These are phyloP conservation scores for Laburnicola sp. DNA, from an alignment of 2,329 filamentous ascomycete species.

Conservation along the genomic window DNA sequence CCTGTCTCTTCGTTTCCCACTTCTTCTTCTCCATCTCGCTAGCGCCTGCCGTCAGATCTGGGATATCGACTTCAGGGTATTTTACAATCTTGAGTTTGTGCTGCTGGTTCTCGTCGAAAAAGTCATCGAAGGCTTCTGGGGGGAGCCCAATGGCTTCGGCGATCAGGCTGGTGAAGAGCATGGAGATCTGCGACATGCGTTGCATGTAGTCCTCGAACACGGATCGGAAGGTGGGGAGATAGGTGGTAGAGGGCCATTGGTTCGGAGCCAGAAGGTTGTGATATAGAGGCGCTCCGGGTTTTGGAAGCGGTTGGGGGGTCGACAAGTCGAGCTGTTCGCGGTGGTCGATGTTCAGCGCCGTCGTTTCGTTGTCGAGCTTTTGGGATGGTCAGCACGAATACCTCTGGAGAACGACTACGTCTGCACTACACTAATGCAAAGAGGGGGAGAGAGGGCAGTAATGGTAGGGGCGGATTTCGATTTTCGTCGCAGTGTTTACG, in stretches of 20 bases:
- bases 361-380: slow-evolving; percentile 62
- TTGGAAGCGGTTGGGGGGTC: slow-evolving; percentile 71
- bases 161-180: slow-evolving; percentile 76
- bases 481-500: slow-evolving; percentile 9
- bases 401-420: slow-evolving; percentile 1
- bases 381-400: slow-evolving; percentile 23
- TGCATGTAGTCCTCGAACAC: slow-evolving; percentile 75
- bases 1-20: slow-evolving; percentile 60
- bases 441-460: slow-evolving; percentile 7
- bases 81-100: slow-evolving; percentile 90
- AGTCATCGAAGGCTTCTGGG: slow-evolving; percentile 69
- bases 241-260: slow-evolving; percentile 71
- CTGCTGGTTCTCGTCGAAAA: slow-evolving; percentile 72
- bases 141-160: slow-evolving; percentile 81
- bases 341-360: slow-evolving; percentile 74
- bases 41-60: slow-evolving; percentile 30
- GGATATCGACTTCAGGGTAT: slow-evolving; percentile 67
- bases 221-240: slow-evolving; percentile 68
- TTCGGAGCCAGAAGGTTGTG: slow-evolving; percentile 75
- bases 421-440: slow-evolving; percentile 1
- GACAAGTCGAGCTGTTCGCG: slow-evolving; percentile 86
- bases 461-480: slow-evolving; percentile 11
- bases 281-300: slow-evolving; percentile 66
- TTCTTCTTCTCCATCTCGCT: slow-evolving; percentile 45
- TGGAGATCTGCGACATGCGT: slow-evolving; percentile 72